A percentile compares a stretch with the other conserved stretches of the same genome.
phyloP scores from a whole-genome alignment of 495 filamentous ascomycete species.

The Tuber aestivum region DNA sequence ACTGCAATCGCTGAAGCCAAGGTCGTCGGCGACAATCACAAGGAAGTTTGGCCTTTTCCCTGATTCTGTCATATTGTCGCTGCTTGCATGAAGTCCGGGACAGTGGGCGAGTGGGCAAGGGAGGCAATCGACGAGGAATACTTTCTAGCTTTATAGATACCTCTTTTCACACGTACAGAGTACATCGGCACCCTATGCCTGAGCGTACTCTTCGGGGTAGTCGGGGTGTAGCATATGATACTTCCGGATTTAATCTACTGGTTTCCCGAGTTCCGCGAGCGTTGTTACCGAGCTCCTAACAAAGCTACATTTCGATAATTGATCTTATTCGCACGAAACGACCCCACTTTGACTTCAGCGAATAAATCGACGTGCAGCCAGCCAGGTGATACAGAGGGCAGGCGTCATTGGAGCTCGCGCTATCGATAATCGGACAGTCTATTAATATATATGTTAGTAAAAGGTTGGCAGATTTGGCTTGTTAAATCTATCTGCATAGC shows the following conservation, averaged over 20 bases:
- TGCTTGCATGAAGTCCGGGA: not conserved
- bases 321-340: not conserved
- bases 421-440: not conserved
- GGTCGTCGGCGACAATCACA: constrained; percentile 58
- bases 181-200: not conserved
- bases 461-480: not conserved
- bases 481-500: not conserved
- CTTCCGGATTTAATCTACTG: not conserved
- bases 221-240: not conserved
- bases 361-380: not conserved
- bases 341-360: not conserved
- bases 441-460: not conserved
- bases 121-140: not conserved
- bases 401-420: not conserved
- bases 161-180: not conserved
- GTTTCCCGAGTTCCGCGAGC: not conserved
- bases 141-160: not conserved
- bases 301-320: not conserved
- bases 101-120: not conserved
- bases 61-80: not conserved
- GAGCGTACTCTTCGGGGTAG: not conserved
- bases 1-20: constrained; percentile 58
- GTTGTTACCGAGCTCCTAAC: not conserved
- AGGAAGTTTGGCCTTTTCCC: constrained; percentile 55
- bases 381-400: not conserved